Evolutionary conservation across 163 green algal species (phyloP).

Genomic region (Prototheca cutis): DNA sequence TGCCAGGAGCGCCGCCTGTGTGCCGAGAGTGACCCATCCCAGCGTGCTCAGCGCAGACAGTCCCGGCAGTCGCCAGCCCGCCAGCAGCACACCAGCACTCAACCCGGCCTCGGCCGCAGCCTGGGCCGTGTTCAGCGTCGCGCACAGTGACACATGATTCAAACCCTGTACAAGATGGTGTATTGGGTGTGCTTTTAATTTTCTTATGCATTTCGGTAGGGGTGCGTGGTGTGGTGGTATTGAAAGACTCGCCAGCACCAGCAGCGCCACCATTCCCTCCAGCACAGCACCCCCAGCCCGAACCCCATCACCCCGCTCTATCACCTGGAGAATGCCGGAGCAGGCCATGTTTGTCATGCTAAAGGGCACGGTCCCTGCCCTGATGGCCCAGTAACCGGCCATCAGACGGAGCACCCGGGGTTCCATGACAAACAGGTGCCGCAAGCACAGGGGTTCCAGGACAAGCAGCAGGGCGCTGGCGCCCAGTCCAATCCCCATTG

Average conservation of each 20-base stretch:
- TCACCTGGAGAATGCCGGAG: conserved; percentile 27
- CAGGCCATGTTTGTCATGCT: conserved; percentile 33
- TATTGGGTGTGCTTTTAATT: background rate
- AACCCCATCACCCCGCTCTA: conserved; percentile 3
- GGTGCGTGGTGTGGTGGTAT: background rate
- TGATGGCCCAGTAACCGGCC: conserved; percentile 21
- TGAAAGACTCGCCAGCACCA: background rate
- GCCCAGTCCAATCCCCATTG: background rate
- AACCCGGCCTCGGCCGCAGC: conserved; percentile 26
- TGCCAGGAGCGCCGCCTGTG: background rate
- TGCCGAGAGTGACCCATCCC: background rate
- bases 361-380: conserved; percentile 20
- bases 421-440: conserved; percentile 13
- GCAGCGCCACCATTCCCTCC: background rate
- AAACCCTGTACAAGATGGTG: conserved; percentile 24
- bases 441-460: conserved; percentile 11
- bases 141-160: conserved; percentile 16
- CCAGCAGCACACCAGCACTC: conserved; percentile 16
- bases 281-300: background rate
- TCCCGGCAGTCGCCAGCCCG: background rate
- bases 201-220: background rate
- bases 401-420: conserved; percentile 12
- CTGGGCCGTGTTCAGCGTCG: conserved; percentile 19
- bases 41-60: background rate
- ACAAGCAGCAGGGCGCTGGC: conserved; percentile 19